Percentiles rank a stretch among this genome's conserved stretches.
Conservation (phyloP, 345 rosid species). For the Arabis hirsuta region DNA sequence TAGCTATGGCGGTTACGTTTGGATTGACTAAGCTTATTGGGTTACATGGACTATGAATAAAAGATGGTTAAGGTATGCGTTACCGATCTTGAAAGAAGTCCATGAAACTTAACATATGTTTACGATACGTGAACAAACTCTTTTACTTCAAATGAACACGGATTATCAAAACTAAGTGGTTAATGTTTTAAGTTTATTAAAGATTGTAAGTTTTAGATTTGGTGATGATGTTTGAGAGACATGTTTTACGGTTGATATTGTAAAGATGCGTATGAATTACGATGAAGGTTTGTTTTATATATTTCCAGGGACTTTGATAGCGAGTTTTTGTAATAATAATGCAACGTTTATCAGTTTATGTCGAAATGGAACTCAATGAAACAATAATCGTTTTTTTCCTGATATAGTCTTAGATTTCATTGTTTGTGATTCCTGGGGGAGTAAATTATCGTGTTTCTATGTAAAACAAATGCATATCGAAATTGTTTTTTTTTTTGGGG, state of each 20-base stretch:
- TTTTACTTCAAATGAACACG: constrained; percentile 20
- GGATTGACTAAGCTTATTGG: constrained; percentile 84
- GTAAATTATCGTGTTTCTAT: too few species aligned
- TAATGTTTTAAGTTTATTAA: not conserved
- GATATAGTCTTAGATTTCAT: not conserved
- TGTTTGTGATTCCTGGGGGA: not conserved
- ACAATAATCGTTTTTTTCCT: not conserved
- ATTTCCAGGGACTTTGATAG: not conserved
- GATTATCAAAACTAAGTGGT: not conserved
- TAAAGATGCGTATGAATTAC: constrained; percentile 10
- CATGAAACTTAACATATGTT: constrained; percentile 2
- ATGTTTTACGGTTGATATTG: constrained; percentile 29
- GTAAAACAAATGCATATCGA: too few species aligned
- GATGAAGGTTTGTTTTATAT: not conserved
- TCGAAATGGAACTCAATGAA: constrained; percentile 1
- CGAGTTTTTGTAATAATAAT: constrained; percentile 5
- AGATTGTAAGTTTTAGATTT: constrained; percentile 20
- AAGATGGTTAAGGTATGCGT: not conserved
- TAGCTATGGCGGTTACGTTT: constrained; percentile 91
- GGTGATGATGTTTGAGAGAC: constrained; percentile 20
- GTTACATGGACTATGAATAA: constrained; percentile 54
- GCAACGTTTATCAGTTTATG: not conserved
- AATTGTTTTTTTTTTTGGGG: too few species aligned
- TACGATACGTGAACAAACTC: constrained; percentile 21
- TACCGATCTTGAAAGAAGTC: constrained; percentile 4